Evolutionary conservation across 179 eudicot species (phyloP), one percentile per base, ranked within the genome.

Genomic region (Silene coronaria): DNA sequence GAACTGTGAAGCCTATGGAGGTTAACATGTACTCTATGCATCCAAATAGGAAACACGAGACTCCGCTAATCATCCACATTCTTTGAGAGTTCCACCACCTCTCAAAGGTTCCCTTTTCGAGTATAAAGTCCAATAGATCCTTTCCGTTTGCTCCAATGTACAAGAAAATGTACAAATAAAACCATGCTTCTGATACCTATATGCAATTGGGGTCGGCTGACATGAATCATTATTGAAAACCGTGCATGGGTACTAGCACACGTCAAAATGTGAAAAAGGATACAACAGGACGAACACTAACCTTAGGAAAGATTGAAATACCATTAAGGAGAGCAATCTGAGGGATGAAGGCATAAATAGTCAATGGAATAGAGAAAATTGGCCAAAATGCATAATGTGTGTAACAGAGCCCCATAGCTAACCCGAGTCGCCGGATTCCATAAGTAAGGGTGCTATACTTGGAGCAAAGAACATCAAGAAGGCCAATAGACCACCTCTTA

Each of bases 51-150:
- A 61, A 85, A 22, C 87, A 74, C 3, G 96, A 74, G 23, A 91
- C 71, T 0, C 89, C 90, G 26, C 84, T 81, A 1, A 88, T 72
- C 80, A 88, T 78, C 96, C 93, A 93, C 84, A 91, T 91, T 59
- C 98, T 82, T 74, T 93, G 97, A 24, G 84, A 80, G 60, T 84
- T 93, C 92, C 93, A 91, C 98, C 98, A 93, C 67, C 90, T 81
- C 24, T 51, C 60, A 5, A 87, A 69, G 3, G 88, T 93, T 14
- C 90, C 88, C 14, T 77, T 75, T 27, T 79, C 85, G 55, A 84
- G 70, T 0, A 86, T 27, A 79, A 72, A 88, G 21, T 90, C 91
- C n/a, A 87, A 23, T 14, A 87, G 82, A 73, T 93, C 93, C 79
- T 88, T 93, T 26, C 38, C 84, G 21, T 89, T 85, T 7, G 93